Evolutionary conservation across 2,329 filamentous ascomycete species (phyloP).

Genomic region (Diplodia intermedia): DNA sequence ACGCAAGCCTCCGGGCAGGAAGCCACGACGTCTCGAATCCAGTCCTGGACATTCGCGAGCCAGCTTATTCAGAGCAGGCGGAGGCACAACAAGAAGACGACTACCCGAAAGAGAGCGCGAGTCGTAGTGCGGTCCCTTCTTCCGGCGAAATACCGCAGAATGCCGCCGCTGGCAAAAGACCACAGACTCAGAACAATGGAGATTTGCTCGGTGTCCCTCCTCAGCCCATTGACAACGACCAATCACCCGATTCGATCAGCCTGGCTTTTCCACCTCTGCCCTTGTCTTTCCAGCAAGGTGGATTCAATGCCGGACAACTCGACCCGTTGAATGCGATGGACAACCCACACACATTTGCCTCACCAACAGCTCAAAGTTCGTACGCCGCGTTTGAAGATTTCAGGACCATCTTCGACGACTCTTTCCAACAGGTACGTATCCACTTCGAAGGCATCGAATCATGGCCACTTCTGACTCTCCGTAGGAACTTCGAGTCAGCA

Average conservation of each 20-base stretch:
- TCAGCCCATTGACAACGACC: conserved; percentile 33
- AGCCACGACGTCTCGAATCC: conserved; percentile 25
- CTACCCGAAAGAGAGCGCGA: no score
- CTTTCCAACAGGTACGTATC: not conserved
- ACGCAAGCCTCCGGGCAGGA: not conserved
- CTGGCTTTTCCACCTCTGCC: conserved; percentile 47
- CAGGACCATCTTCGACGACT: not conserved
- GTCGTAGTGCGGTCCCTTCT: no score
- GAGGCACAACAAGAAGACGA: conserved; percentile 2
- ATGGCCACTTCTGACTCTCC: no score
- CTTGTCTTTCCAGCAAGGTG: conserved; percentile 40
- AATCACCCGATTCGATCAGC: conserved; percentile 37
- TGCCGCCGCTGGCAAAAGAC: conserved; percentile 2
- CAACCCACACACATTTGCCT: not conserved
- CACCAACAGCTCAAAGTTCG: not conserved
- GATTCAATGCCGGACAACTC: conserved; percentile 22
- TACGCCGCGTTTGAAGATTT: conserved; percentile 4
- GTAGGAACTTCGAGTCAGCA: conserved; percentile 11
- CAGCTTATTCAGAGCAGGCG: conserved; percentile 45
- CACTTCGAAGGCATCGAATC: no score
- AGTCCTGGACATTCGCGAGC: conserved; percentile 45
- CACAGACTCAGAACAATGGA: not conserved
- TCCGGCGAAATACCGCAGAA: not conserved
- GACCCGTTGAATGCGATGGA: conserved; percentile 31
- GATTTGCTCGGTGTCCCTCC: not conserved